Conservation (phyloP, 2,329 filamentous ascomycete species). For the Arthrobotrys entomopaga region DNA sequence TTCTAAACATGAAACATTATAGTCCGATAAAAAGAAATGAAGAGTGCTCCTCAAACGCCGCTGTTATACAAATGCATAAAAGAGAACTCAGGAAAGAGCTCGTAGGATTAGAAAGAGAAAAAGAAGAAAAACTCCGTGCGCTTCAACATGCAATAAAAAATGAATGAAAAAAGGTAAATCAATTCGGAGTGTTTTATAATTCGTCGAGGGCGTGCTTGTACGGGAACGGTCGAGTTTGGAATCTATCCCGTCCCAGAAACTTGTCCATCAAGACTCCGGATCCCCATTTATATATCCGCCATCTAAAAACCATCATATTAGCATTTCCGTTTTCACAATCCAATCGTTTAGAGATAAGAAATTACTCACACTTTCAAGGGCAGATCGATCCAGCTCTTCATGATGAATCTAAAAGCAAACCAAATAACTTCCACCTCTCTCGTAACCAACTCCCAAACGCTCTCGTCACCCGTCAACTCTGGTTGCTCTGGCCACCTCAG, state of each 20-base stretch:
- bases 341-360: neutral
- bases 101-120: too few relatives aligned
- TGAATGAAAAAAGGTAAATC: neutral
- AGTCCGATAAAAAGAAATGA: neutral
- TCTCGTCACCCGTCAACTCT: constrained; percentile 61
- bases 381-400: constrained; percentile 75
- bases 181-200: constrained; percentile 12
- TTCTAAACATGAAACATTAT: constrained; percentile 7
- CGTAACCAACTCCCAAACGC: constrained; percentile 69
- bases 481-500: constrained; percentile 38
- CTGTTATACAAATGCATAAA: constrained; percentile 17
- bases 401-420: constrained; percentile 72
- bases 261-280: constrained; percentile 44
- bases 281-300: constrained; percentile 47
- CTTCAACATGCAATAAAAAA: constrained; percentile 7
- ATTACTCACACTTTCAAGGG: constrained; percentile 76
- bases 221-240: constrained; percentile 27
- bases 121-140: constrained; percentile 32
- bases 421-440: constrained; percentile 73
- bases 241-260: constrained; percentile 44
- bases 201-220: constrained; percentile 46
- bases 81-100: neutral
- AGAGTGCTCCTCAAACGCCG: constrained; percentile 28
- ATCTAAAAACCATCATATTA: constrained; percentile 21
- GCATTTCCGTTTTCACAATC: neutral